phyloP scores from a whole-genome alignment of 495 filamentous ascomycete species.

The Aspergillus funiculosus region DNA sequence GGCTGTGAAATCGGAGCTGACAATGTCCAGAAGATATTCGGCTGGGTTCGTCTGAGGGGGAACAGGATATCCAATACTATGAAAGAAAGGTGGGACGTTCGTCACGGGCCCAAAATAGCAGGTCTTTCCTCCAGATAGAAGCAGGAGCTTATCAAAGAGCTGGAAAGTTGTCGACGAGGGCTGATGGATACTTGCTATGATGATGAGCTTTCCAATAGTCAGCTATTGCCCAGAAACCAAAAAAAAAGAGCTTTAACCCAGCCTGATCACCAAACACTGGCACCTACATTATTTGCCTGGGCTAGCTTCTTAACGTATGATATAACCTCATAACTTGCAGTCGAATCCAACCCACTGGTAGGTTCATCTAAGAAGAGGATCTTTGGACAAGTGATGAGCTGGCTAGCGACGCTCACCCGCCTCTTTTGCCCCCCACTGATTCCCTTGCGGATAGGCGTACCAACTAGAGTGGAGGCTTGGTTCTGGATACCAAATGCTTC shows the following conservation, averaged over 20 bases:
- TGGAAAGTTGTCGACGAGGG: conserved; percentile 70
- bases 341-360: conserved; percentile 71
- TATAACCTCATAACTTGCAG: conserved; percentile 62
- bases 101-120: conserved; percentile 62
- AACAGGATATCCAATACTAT: conserved; percentile 49
- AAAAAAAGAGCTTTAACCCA: no score
- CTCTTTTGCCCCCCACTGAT: conserved; percentile 78
- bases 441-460: conserved; percentile 73
- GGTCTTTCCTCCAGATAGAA: conserved; percentile 61
- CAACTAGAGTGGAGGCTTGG: conserved; percentile 63
- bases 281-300: conserved; percentile 55
- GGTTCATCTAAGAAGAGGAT: conserved; percentile 80
- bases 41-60: conserved; percentile 69
- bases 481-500: conserved; percentile 56
- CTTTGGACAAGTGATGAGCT: conserved; percentile 71
- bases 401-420: conserved; percentile 68
- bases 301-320: conserved; percentile 58
- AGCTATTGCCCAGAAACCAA: neutral
- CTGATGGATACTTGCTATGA: conserved; percentile 78
- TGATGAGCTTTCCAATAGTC: conserved; percentile 44
- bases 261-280: no score
- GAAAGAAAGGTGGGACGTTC: conserved; percentile 52
- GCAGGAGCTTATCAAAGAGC: conserved; percentile 70
- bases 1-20: conserved; percentile 65
- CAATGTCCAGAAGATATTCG: conserved; percentile 67